These are phyloP conservation scores for Gossypium sturtianum DNA, from an alignment of 345 rosid genomes.

Conservation along the genomic window DNA sequence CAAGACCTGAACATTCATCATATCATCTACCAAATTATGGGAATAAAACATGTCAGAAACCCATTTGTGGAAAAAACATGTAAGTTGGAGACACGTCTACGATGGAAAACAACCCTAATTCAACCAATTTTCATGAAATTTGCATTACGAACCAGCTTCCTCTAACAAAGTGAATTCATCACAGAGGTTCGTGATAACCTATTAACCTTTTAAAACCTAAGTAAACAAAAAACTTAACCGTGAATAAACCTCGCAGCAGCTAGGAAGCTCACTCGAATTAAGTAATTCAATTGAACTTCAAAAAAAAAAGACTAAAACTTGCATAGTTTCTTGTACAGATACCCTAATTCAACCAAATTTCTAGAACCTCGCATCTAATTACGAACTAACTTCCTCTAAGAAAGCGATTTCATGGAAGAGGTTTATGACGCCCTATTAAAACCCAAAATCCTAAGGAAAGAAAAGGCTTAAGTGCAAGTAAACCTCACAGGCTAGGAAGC, in stretches of 20 bases:
- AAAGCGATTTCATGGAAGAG: not conserved
- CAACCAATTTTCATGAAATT: constrained; percentile 5
- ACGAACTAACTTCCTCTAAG: not conserved
- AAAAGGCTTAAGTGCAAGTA: no score
- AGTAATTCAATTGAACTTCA: not conserved
- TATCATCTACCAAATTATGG: not conserved
- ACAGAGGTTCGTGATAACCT: not conserved
- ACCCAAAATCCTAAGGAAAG: not conserved
- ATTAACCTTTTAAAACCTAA: not conserved
- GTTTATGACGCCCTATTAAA: not conserved
- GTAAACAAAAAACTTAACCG: not conserved
- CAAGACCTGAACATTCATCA: not conserved
- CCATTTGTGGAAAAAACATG: not conserved
- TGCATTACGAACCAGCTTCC: not conserved
- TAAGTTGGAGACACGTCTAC: not conserved
- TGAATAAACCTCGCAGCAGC: not conserved
- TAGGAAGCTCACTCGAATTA: not conserved
- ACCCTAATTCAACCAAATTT: constrained; percentile 25
- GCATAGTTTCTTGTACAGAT: not conserved
- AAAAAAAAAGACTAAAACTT: not conserved
- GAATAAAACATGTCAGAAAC: not conserved
- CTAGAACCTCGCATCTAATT: not conserved
- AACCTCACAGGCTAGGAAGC: not conserved
- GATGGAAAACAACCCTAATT: constrained; percentile 22
- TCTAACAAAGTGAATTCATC: not conserved